These are phyloP conservation scores for Triglochin maritima DNA, from an alignment of 106 monocot genomes.

Conservation along the genomic window DNA sequence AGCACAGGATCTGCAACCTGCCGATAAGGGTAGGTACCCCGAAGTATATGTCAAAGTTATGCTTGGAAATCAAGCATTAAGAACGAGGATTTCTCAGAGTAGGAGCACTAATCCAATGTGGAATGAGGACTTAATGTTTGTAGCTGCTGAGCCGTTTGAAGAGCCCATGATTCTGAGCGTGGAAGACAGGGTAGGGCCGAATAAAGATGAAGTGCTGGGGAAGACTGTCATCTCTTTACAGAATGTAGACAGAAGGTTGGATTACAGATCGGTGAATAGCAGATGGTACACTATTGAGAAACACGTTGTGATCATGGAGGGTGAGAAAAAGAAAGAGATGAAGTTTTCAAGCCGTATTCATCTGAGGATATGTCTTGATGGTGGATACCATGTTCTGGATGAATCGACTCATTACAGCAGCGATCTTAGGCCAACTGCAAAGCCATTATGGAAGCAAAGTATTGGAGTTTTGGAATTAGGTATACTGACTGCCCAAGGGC, in stretches of 20 bases:
- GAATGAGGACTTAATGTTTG: slow-evolving; percentile 29
- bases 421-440: slow-evolving; percentile 21
- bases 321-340: slow-evolving; percentile 12
- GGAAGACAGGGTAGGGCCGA: slow-evolving; percentile 15
- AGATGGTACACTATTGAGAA: slow-evolving; percentile 17
- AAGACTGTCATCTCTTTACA: slow-evolving; percentile 8
- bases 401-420: slow-evolving; percentile 23
- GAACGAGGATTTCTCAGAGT: slow-evolving; percentile 15
- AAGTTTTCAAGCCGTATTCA: slow-evolving; percentile 20
- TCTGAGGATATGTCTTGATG: slow-evolving; percentile 21
- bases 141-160: slow-evolving; percentile 25
- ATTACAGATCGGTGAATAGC: slow-evolving; percentile 3
- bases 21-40: slow-evolving; percentile 15
- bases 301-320: slow-evolving; percentile 7
- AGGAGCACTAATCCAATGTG: slow-evolving; percentile 19
- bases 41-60: slow-evolving; percentile 17
- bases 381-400: slow-evolving; percentile 23
- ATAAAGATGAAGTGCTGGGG: slow-evolving; percentile 17
- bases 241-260: slow-evolving; percentile 13
- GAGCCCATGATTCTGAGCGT: slow-evolving; percentile 15
- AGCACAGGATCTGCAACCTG: slow-evolving; percentile 18
- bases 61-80: slow-evolving; percentile 14
- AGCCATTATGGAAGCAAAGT: slow-evolving; percentile 13
- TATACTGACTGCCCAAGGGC: slow-evolving; percentile 16
- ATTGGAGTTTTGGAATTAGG: slow-evolving; percentile 24